phyloP scores from a whole-genome alignment of 225 moss, liverwort and hornwort genomes.

The Pseudisothecium myosuroides region DNA sequence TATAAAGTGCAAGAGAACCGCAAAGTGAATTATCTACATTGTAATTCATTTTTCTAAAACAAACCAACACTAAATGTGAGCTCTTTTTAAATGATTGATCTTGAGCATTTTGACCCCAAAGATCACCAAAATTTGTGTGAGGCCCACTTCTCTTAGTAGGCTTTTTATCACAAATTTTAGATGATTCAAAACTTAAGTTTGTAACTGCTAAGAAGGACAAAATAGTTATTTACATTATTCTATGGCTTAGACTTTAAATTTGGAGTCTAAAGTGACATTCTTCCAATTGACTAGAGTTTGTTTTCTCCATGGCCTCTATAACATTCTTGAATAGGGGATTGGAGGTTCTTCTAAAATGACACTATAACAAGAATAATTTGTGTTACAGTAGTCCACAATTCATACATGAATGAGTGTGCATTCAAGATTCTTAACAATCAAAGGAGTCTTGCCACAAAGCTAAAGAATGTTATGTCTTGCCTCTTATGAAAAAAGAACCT shows the following conservation, averaged over 20 bases:
- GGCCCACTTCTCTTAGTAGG: no score
- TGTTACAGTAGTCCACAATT: background rate
- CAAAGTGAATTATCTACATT: background rate
- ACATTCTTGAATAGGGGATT: rapidly evolving
- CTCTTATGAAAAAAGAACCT: background rate
- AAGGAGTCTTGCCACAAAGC: background rate
- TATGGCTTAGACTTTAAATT: no score
- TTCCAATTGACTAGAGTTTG: background rate
- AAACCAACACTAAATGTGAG: rapidly evolving
- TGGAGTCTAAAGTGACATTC: background rate
- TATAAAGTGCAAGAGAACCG: rapidly evolving
- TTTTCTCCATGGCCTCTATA: rapidly evolving
- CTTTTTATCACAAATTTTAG: background rate
- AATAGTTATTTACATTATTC: background rate
- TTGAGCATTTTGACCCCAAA: background rate
- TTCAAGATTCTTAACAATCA: rapidly evolving
- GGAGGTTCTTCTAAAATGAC: background rate
- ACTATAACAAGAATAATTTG: background rate
- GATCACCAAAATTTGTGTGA: rapidly evolving
- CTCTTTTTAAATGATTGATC: background rate
- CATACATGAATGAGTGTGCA: rapidly evolving
- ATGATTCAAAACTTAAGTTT: rapidly evolving
- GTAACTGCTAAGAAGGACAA: rapidly evolving
- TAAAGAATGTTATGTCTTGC: rapidly evolving
- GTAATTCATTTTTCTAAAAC: background rate